A percentile compares a stretch with the other conserved stretches of the same genome.
phyloP scores from a whole-genome alignment of 805 yeast genomes.

The Candida rishiriensis region DNA sequence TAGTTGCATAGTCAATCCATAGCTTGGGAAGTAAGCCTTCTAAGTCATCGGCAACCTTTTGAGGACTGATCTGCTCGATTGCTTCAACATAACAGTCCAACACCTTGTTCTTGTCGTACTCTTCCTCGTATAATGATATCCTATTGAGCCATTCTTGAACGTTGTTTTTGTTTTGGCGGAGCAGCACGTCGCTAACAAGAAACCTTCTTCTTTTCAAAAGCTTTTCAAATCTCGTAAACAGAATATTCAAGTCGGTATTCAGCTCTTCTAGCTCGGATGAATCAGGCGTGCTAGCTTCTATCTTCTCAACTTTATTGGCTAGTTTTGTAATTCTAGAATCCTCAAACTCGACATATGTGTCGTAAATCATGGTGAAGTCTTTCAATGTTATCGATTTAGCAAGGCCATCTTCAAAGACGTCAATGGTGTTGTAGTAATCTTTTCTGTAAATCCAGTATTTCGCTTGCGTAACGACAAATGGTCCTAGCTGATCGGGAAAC shows the following conservation, averaged over 20 bases:
- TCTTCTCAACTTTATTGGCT: constrained; percentile 21
- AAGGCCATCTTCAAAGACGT: constrained; percentile 46
- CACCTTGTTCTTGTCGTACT: constrained; percentile 36
- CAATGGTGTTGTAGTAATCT: constrained; percentile 35
- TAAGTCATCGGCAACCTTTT: constrained; percentile 32
- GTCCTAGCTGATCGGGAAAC: constrained; percentile 60
- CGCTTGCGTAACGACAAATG: constrained; percentile 44
- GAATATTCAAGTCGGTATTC: constrained; percentile 36
- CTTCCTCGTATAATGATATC: constrained; percentile 39
- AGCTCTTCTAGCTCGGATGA: constrained; percentile 14
- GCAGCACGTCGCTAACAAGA: constrained; percentile 59
- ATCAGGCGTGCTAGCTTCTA: constrained; percentile 7
- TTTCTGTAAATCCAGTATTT: constrained; percentile 40
- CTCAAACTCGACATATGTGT: constrained; percentile 56
- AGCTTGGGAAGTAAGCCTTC: constrained; percentile 45
- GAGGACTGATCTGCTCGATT: constrained; percentile 59
- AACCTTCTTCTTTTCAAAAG: constrained; percentile 55
- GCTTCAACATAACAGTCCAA: constrained; percentile 62
- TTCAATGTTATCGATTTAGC: constrained; percentile 42
- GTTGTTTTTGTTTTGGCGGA: constrained; percentile 58
- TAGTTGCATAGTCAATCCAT: constrained; percentile 67
- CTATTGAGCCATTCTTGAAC: constrained; percentile 69
- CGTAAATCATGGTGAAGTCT: constrained; percentile 64
- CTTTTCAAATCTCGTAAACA: constrained; percentile 46
- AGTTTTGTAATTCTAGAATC: constrained; percentile 40